These are phyloP conservation scores for Ophiobolus disseminans DNA, from an alignment of 2,329 filamentous ascomycete species.

Conservation along the genomic window DNA sequence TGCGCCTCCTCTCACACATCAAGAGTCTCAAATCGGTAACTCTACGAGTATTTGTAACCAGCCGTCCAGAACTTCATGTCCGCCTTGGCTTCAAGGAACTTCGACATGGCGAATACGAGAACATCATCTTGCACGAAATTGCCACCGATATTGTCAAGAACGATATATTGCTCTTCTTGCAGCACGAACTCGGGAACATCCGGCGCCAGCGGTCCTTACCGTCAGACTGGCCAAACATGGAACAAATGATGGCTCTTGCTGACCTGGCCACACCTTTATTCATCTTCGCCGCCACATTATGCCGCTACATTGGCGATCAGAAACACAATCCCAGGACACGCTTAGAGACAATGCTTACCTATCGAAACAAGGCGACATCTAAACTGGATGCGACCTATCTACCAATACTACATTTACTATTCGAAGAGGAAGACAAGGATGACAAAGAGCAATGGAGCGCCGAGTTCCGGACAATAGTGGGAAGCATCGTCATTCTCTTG, in stretches of 20 bases:
- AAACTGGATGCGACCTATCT: slow-evolving; percentile 15
- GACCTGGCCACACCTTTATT: slow-evolving; percentile 36
- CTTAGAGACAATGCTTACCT: background rate
- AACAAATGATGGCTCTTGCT: slow-evolving; percentile 23
- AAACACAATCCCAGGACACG: slow-evolving; percentile 6
- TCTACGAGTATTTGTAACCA: slow-evolving; percentile 11
- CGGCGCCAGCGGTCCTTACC: background rate
- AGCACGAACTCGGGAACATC: background rate
- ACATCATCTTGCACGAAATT: slow-evolving; percentile 11
- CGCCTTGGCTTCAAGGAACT: slow-evolving; percentile 15
- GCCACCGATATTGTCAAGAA: background rate
- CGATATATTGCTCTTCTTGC: background rate
- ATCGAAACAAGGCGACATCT: background rate
- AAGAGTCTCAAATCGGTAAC: slow-evolving; percentile 1
- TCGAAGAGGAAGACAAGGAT: background rate
- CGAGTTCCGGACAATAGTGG: slow-evolving; percentile 4
- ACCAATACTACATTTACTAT: slow-evolving; percentile 10
- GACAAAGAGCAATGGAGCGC: background rate
- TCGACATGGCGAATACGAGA: slow-evolving; percentile 8
- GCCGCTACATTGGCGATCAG: slow-evolving; percentile 13
- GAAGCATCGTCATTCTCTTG: slow-evolving; percentile 27
- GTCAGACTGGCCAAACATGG: background rate
- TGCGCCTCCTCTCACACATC: slow-evolving; percentile 10
- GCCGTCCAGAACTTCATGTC: slow-evolving; percentile 14
- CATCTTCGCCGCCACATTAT: slow-evolving; percentile 34